Evolutionary conservation across 345 rosid species (phyloP), one percentile per base, ranked within the genome.

Genomic region (Boechera divaricarpa): DNA sequence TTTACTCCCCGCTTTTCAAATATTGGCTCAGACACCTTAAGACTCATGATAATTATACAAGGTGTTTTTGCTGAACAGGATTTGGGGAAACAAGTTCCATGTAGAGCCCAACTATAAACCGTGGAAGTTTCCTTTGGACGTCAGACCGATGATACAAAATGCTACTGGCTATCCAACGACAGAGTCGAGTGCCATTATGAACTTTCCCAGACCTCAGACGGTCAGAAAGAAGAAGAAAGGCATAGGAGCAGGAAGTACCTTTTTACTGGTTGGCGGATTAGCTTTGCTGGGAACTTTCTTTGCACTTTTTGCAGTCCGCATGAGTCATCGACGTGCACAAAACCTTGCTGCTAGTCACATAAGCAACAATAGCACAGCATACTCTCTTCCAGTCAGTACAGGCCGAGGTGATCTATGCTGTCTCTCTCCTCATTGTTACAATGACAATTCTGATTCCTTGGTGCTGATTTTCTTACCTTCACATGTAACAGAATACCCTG

Each of bases 51-150:
- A 63, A 72, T 70, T 16, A 41, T 39, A 41, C 44, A 44, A 48
- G 63, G 48, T 52, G 68, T 58, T 76, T 76, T 44, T 74, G 29
- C 76, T 72, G 72, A 60, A 61, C 80, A 95, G 99, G 97, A 79
- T 95, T 77, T 93, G 88, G 74, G 91, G 96, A 63, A 95, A 92
- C 82, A 68, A 60, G 54, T 95, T 95, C 79, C 82, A 90, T 26
- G 71, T 52, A 62, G 87, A 63, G 53, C 82, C 73, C 60, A 84
- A 82, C 78, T 83, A 87, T 75, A 87, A 90, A 51, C 88, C 97
- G 5, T 95, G 99, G 99, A 80, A 75, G 44, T 85, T 87, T 79
- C 98, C 98, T 57, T 80, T 77, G 83, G 85, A 81, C 16, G 82
- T 69, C 73, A 70, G 69, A 70, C 86, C 90, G 2, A 21, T 61